A percentile compares a stretch with the other conserved stretches of the same genome.
Conservation (phyloP, 306 rosid species). For the Vachellia collinsii region DNA sequence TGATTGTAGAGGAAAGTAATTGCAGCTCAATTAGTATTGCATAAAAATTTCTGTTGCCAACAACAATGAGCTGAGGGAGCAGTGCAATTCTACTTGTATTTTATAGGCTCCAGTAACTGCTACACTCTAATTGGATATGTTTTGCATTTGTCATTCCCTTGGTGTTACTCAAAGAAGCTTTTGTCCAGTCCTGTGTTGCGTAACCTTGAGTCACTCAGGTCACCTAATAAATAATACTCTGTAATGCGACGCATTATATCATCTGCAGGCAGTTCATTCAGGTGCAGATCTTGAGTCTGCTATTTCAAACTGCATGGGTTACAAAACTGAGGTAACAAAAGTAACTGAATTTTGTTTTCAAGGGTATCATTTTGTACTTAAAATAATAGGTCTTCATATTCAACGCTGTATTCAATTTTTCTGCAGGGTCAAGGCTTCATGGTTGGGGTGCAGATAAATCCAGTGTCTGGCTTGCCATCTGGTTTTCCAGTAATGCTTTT, state of each 20-base stretch:
- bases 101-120: constrained; percentile 13
- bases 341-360: constrained; percentile 22
- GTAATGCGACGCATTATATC: constrained; percentile 18
- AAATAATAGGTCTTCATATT: constrained; percentile 32
- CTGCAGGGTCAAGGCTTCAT: constrained; percentile 98
- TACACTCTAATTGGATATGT: constrained; percentile 27
- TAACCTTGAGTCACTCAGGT: constrained; percentile 23
- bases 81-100: constrained; percentile 28
- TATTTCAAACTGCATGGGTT: constrained; percentile 82
- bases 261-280: constrained; percentile 94
- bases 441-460: constrained; percentile 96
- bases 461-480: constrained; percentile 88
- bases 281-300: constrained; percentile 98
- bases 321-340: constrained; percentile 74
- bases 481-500: constrained; percentile 70
- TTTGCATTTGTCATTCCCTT: constrained; percentile 17
- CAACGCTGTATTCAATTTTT: constrained; percentile 27
- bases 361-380: constrained; percentile 27
- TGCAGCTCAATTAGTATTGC: constrained; percentile 6
- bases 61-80: constrained; percentile 31
- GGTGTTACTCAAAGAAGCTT: constrained; percentile 20
- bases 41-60: constrained; percentile 27
- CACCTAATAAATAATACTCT: constrained; percentile 29
- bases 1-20: constrained; percentile 33
- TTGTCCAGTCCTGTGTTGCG: constrained; percentile 31